phyloP scores from a whole-genome alignment of 2,329 filamentous ascomycete species.

The Pseudogymnoascus sp. region DNA sequence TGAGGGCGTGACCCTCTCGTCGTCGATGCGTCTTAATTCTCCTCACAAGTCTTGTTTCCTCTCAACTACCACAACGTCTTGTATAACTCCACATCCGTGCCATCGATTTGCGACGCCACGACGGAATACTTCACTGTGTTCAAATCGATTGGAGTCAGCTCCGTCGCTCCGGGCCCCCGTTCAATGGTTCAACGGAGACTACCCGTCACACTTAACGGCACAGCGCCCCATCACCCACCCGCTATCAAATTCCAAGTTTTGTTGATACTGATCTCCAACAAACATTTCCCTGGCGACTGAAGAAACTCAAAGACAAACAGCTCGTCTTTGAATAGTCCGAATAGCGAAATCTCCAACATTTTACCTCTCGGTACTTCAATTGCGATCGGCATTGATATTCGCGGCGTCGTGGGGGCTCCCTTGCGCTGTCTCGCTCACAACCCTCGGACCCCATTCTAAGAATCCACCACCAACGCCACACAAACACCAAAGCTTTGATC shows the following conservation, averaged over 20 bases:
- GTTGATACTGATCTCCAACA: background rate
- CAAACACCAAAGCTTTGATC: background rate
- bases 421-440: background rate
- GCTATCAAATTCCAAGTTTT: background rate
- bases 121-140: background rate
- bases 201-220: background rate
- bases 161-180: background rate
- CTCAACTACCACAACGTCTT: slow-evolving; percentile 2
- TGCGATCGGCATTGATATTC: background rate
- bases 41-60: background rate
- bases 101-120: background rate
- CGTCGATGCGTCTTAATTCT: background rate
- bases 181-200: background rate
- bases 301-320: background rate
- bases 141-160: background rate
- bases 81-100: background rate
- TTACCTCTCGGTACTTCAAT: background rate
- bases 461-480: slow-evolving; percentile 6
- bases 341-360: background rate
- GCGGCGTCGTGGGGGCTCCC: background rate
- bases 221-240: background rate
- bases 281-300: background rate
- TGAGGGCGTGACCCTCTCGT: slow-evolving; percentile 6
- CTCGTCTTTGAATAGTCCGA: background rate
- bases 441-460: slow-evolving; percentile 7